phyloP scores from a whole-genome alignment of 2,329 filamentous ascomycete genomes.

The Rosellinia necatrix region DNA sequence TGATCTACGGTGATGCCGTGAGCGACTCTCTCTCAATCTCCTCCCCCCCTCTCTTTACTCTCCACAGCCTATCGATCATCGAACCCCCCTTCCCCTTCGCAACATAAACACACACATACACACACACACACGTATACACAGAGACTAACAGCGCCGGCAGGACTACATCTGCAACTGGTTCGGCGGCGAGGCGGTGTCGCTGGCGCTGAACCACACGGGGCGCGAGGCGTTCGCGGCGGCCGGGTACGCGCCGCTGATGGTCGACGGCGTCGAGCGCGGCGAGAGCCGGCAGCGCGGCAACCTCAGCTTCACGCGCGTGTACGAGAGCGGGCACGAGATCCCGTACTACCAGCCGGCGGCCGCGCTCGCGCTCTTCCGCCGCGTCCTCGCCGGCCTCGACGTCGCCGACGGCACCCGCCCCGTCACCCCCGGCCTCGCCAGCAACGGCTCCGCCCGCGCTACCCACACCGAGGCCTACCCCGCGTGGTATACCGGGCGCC shows the following conservation, averaged over 20 bases:
- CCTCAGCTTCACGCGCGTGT: slow-evolving; percentile 66
- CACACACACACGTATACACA: too few species aligned
- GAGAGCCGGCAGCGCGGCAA: slow-evolving; percentile 79
- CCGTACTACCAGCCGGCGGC: slow-evolving; percentile 66
- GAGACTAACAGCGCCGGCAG: too few species aligned
- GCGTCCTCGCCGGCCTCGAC: slow-evolving; percentile 62
- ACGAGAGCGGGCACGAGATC: slow-evolving; percentile 68
- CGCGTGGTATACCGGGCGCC: slow-evolving; percentile 58
- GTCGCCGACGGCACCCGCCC: slow-evolving; percentile 59
- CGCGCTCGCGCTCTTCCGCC: slow-evolving; percentile 62
- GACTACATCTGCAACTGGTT: slow-evolving; percentile 71
- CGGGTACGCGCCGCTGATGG: slow-evolving; percentile 73
- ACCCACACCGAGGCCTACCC: slow-evolving; percentile 59
- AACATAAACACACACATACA: not conserved
- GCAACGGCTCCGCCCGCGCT: slow-evolving; percentile 61
- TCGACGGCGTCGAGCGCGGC: slow-evolving; percentile 70
- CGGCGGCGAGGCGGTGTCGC: slow-evolving; percentile 75
- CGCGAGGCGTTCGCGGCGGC: slow-evolving; percentile 62
- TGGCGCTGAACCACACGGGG: slow-evolving; percentile 62
- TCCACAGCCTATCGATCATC: not conserved
- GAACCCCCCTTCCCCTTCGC: too few species aligned
- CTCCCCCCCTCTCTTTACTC: not conserved
- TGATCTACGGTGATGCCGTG: slow-evolving; percentile 67
- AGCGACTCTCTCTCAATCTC: slow-evolving; percentile 18
- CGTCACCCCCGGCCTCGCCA: slow-evolving; percentile 55